Evolutionary conservation across 192 early-diverging fungal species (phyloP), one percentile per base, ranked within the genome.

Genomic region (Backusella morwellensis): DNA sequence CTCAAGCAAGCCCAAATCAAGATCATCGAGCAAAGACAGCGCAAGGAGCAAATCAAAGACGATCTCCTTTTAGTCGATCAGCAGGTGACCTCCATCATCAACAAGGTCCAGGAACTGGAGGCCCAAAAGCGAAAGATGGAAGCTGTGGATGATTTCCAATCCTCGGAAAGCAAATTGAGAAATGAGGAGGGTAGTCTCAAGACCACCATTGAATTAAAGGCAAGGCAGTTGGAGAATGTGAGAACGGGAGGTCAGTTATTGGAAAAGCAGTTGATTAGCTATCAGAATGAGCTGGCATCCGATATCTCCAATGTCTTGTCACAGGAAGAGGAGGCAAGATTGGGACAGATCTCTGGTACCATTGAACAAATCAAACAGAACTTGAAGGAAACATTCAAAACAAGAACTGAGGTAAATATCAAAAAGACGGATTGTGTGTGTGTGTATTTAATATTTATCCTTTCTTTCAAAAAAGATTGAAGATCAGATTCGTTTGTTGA

Each of bases 401-500:
- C 75, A 47, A 83, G 93, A 75, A 84, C 86, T 19, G 86, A 86
- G 82, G 91, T 93, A 75, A 63, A 9, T 63, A 63, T 26, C 32
- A 32, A 32, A 47, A 36, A 34, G 44, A 50, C 12, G 0, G 21
- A 50, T 70, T 44, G 68, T 35, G 36, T n/a, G 15, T 35, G 4
- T 35, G 3, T 6, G 40, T 56, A 32, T 47, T 36, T 2, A 34
- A 2, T n/a, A 50, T 54, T 76, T 41, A 50, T 66, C 29, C 34
- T 50, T 38, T 71, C 63, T 78, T 63, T 52, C 76, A 68, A 29
- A 75, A 0, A 86, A 94, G 90, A 78, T 93, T 41, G 95, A 95
- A 73, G 82, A 86, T 12, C 85, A 88, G 8, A 94, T 93, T 47
- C 92, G 89, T 52, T 85, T 90, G 19, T 73, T 97, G 12, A 91